phyloP scores from a whole-genome alignment of 208 protist genomes.

The Leishmania tropica region DNA sequence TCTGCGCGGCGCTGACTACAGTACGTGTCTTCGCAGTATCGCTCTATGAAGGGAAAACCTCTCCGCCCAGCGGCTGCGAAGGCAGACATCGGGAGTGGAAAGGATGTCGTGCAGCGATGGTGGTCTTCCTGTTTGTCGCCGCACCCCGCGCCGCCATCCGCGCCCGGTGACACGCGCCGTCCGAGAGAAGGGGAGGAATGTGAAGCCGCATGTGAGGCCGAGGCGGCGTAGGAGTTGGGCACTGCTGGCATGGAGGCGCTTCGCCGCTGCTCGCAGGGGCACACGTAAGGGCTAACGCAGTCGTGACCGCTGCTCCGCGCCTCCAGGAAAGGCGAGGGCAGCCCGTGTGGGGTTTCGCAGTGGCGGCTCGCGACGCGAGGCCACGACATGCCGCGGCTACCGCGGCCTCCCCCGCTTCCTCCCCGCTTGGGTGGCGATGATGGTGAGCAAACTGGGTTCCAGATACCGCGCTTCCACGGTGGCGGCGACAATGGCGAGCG shows the following conservation, averaged over 20 bases:
- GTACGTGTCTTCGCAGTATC: slow-evolving; percentile 29
- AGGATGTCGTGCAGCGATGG: not conserved
- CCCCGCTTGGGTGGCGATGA: not conserved
- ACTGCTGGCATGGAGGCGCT: slow-evolving; percentile 4
- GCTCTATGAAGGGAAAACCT: not conserved
- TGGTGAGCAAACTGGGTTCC: not conserved
- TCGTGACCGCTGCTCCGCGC: not conserved
- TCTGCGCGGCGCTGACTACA: slow-evolving; percentile 28
- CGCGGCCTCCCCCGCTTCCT: not conserved
- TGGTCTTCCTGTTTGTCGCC: not conserved
- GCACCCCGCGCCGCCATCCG: not conserved
- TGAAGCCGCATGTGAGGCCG: not conserved
- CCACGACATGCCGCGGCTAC: slow-evolving; percentile 4
- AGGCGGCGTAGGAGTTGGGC: not conserved
- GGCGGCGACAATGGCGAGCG: slow-evolving; percentile 7
- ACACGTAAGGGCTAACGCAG: not conserved
- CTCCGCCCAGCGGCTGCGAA: no score
- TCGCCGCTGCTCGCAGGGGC: slow-evolving; percentile 14
- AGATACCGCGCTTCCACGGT: not conserved
- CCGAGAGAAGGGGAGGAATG: not conserved
- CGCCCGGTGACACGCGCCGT: no score
- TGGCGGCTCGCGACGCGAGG: not conserved
- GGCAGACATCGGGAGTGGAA: not conserved
- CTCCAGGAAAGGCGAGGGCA: not conserved
- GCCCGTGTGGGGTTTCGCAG: not conserved